Evolutionary conservation across 108 stramenopile species (phyloP), one percentile per base, ranked within the genome.

Genomic region (Nitzschia sp.): DNA sequence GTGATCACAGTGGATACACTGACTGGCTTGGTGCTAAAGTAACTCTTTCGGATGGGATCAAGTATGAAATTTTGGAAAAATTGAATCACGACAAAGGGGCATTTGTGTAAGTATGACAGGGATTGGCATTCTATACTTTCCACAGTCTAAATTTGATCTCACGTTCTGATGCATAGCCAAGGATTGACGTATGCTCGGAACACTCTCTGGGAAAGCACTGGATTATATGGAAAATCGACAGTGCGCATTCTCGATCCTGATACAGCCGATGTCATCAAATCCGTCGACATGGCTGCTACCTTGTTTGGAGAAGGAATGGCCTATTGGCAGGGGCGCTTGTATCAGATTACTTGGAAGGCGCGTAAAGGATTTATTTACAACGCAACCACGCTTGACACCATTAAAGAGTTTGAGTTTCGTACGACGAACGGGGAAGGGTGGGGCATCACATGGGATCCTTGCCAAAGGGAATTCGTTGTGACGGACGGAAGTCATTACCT

Each of bases 251-350:
- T 95, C 48, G 82, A 95, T 61, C 78, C 84, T 9, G 51, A 69
- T 3, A 92, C 82, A 11, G 88, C 81, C 21, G 61, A 88, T 18
- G 84, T 83, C 3, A 49, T 86, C 18, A 29, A 78, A 46, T 76
- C 77, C 25, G 71, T 80, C 3, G 49, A 76, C 23, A 81, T 91
- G 47, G 68, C 79, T 1, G 21, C 24, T 4, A 64, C 76, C 54
- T 76, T 76, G 28, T 95, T 95, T 70, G 94, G 82, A 25, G 94
- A 95, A 71, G 94, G 94, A 34, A 78, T 90, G 63, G 67, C 91
- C 0, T 81, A 71, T 49, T 81, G 63, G 56, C 54, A 75, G 15
- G 91, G 76, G 55, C 54, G 55, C 21, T 64, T 95, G 18, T 76
- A 87, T 53, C 83, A 86, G 56, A 87, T 95, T 4, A 92, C 91